Percentiles rank a stretch among this genome's conserved stretches.
Conservation (phyloP, 768 basidiomycete genomes). For the Xerocomus spinulosus region DNA sequence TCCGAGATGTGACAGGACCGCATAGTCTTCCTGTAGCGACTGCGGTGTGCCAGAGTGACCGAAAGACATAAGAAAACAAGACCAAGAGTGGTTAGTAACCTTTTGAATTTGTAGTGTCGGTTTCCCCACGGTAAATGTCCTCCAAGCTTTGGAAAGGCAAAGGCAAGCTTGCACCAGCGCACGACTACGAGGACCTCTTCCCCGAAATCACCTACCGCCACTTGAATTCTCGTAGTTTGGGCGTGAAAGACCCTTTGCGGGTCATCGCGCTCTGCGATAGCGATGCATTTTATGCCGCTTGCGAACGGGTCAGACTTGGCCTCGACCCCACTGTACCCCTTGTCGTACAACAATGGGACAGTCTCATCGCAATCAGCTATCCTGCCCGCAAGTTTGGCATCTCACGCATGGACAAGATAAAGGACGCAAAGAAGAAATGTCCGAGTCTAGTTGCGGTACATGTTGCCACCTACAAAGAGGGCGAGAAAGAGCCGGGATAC, state of each 20-base stretch:
- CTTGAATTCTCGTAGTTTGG: slow-evolving; percentile 60
- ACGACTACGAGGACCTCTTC: slow-evolving; percentile 56
- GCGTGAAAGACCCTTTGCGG: slow-evolving; percentile 71
- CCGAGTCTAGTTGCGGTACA: slow-evolving; percentile 83
- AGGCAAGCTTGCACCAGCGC: slow-evolving; percentile 34
- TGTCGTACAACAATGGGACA: slow-evolving; percentile 85
- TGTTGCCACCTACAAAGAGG: slow-evolving; percentile 91
- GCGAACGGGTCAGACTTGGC: slow-evolving; percentile 79
- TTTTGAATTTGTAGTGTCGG: background rate
- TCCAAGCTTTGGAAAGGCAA: slow-evolving; percentile 52
- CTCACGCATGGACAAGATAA: slow-evolving; percentile 80
- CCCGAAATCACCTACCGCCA: slow-evolving; percentile 79
- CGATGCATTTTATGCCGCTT: slow-evolving; percentile 80
- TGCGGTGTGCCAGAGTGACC: slow-evolving; percentile 16
- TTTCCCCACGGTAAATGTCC: background rate
- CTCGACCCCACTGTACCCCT: slow-evolving; percentile 61
- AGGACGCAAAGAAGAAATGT: slow-evolving; percentile 82
- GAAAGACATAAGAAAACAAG: slow-evolving; percentile 12
- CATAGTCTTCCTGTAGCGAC: slow-evolving; percentile 64
- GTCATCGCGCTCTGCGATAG: slow-evolving; percentile 89
- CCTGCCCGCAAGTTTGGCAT: slow-evolving; percentile 91
- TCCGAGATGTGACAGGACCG: slow-evolving; percentile 51
- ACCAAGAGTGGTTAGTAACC: background rate
- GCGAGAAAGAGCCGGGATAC: slow-evolving; percentile 82
- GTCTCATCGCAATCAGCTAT: slow-evolving; percentile 93